These are phyloP conservation scores for Populus tomentosa DNA, from an alignment of 441 rosid species.

Conservation along the genomic window DNA sequence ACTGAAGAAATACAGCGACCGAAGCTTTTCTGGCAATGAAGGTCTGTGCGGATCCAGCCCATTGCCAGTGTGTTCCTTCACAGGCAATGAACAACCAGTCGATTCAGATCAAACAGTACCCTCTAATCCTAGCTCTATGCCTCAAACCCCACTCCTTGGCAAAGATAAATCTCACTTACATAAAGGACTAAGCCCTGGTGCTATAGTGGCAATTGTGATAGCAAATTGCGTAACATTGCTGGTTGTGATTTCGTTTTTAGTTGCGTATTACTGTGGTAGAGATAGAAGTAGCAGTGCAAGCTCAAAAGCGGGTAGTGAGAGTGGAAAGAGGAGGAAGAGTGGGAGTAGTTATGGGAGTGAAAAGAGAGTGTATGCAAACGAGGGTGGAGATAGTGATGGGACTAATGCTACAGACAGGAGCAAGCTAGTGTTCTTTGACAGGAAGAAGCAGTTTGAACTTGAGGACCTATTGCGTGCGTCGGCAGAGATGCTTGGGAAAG, in stretches of 20 bases:
- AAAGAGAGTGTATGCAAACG: conserved; percentile 44
- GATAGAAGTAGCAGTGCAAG: conserved; percentile 23
- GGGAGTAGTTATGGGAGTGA: conserved; percentile 55
- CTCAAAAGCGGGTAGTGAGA: conserved; percentile 40
- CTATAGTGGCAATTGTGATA: conserved; percentile 57
- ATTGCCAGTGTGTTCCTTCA: conserved; percentile 50
- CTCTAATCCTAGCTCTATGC: conserved; percentile 74
- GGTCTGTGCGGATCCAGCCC: conserved; percentile 71
- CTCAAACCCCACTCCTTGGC: conserved; percentile 38
- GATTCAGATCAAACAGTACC: conserved; percentile 40
- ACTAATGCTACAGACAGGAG: conserved; percentile 67
- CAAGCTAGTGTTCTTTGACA: conserved; percentile 73
- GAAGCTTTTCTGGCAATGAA: conserved; percentile 70
- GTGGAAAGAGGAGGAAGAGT: conserved; percentile 44
- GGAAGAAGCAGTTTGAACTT: conserved; percentile 72
- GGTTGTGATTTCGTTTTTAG: conserved; percentile 47
- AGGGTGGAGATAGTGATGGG: conserved; percentile 67
- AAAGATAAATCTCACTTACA: conserved; percentile 15
- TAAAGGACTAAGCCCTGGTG: conserved; percentile 51
- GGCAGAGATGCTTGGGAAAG: conserved; percentile 97
- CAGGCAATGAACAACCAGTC: conserved; percentile 9
- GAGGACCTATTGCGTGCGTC: conserved; percentile 86
- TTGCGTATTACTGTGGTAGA: conserved; percentile 62
- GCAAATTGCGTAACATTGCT: conserved; percentile 58
- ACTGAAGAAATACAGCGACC: conserved; percentile 47